These are phyloP conservation scores for Paramecium pentaurelia DNA, from an alignment of 73 alveolate species.

Conservation along the genomic window DNA sequence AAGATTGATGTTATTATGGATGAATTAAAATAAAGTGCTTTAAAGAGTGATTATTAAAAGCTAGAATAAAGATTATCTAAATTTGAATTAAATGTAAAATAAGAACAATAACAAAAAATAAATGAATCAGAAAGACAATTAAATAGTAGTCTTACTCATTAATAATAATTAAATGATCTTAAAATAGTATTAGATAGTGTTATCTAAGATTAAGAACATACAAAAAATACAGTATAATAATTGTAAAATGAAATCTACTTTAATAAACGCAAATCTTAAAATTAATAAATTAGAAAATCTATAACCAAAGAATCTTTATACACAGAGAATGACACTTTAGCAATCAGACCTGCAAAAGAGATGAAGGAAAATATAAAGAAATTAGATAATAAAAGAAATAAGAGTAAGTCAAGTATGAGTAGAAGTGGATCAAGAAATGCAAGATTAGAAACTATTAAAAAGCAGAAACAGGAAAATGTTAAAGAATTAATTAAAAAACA, in stretches of 20 bases:
- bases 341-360: background rate
- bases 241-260: background rate
- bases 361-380: background rate
- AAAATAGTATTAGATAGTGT: background rate
- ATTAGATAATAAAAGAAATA: background rate
- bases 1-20: conserved; percentile 46
- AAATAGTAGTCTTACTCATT: background rate
- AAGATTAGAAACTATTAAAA: background rate
- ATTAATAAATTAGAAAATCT: background rate
- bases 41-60: background rate
- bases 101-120: background rate
- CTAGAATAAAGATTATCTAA: background rate
- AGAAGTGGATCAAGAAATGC: background rate
- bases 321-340: background rate
- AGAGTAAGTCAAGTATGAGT: background rate
- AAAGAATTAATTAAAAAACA: background rate
- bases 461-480: background rate
- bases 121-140: background rate
- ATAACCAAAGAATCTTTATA: background rate
- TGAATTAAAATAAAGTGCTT: background rate
- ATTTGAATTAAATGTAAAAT: background rate
- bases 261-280: background rate
- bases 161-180: background rate
- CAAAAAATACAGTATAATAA: background rate
- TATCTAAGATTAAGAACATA: conserved; percentile 2